Percentiles rank a stretch among this genome's conserved stretches.
Conservation (phyloP, 2,329 filamentous ascomycete species). For the Hypoxylon sp. region DNA sequence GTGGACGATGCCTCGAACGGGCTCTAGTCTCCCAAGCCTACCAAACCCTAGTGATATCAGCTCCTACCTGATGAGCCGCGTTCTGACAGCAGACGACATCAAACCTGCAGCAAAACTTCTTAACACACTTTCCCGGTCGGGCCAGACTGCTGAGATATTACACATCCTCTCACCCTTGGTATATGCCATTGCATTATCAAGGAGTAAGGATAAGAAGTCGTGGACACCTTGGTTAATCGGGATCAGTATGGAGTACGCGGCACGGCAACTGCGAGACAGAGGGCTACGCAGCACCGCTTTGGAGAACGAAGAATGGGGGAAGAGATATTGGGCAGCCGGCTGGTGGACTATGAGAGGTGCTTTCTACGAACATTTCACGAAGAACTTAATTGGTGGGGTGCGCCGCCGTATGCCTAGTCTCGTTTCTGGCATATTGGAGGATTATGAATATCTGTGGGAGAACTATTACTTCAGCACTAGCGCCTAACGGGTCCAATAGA, state of each 20-base stretch:
- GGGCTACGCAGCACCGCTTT: constrained; percentile 86
- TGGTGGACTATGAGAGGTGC: constrained; percentile 99
- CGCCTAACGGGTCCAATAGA: constrained; percentile 34
- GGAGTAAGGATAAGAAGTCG: constrained; percentile 78
- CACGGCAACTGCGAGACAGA: constrained; percentile 83
- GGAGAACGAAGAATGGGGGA: constrained; percentile 90
- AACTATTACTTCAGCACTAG: constrained; percentile 91
- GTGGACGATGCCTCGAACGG: constrained; percentile 96
- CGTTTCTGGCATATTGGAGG: constrained; percentile 87
- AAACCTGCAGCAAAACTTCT: constrained; percentile 90
- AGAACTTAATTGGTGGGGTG: constrained; percentile 79
- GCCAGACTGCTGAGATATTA: constrained; percentile 87
- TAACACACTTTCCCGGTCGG: constrained; percentile 81
- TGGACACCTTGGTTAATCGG: constrained; percentile 96
- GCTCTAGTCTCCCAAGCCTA: constrained; percentile 85
- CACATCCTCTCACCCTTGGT: constrained; percentile 91
- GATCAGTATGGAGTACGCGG: constrained; percentile 86
- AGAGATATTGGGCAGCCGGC: constrained; percentile 88
- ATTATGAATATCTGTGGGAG: constrained; percentile 98
- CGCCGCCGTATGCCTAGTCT: constrained; percentile 84
- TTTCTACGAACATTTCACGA: constrained; percentile 93
- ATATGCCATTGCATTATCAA: constrained; percentile 87
- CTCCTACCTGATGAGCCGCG: constrained; percentile 87
- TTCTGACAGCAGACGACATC: constrained; percentile 95
- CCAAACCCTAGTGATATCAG: constrained; percentile 87